phyloP scores from a whole-genome alignment of 257 asterid genomes.

The Nicotiana sylvestris region DNA sequence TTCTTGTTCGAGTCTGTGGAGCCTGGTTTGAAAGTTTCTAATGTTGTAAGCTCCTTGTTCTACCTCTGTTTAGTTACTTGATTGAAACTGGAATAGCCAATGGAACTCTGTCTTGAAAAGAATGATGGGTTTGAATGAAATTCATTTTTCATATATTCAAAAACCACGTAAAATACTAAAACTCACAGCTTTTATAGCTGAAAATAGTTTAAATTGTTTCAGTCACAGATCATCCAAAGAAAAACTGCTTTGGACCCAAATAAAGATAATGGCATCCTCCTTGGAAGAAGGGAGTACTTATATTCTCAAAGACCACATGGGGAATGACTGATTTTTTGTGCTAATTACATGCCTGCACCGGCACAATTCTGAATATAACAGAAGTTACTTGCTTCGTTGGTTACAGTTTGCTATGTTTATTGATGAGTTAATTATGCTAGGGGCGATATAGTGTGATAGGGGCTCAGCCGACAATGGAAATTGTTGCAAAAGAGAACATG shows the following conservation, averaged over 20 bases:
- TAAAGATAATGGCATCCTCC: neutral
- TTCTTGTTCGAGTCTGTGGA: constrained; percentile 88
- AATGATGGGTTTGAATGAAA: constrained; percentile 7
- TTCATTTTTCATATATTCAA: neutral
- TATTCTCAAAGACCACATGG: neutral
- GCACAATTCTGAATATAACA: neutral
- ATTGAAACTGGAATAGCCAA: neutral
- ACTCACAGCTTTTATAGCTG: neutral
- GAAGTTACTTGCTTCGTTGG: neutral
- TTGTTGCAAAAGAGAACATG: constrained; percentile 80
- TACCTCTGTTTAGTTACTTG: neutral
- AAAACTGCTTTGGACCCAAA: neutral
- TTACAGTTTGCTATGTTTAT: constrained; percentile 22
- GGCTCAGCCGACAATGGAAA: constrained; percentile 95
- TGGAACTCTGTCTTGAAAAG: neutral
- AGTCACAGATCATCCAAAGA: neutral
- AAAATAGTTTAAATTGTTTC: constrained; percentile 4
- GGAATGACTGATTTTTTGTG: neutral
- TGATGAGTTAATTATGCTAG: constrained; percentile 41
- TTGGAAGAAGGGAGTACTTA: neutral
- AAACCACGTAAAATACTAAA: neutral
- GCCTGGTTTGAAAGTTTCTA: constrained; percentile 74
- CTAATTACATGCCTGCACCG: constrained; percentile 1
- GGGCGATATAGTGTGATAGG: constrained; percentile 93
- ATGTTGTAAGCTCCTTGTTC: constrained; percentile 46